Evolutionary conservation across 345 rosid genomes (phyloP), one percentile per base, ranked within the genome.

Genomic region (Populus davidiana): DNA sequence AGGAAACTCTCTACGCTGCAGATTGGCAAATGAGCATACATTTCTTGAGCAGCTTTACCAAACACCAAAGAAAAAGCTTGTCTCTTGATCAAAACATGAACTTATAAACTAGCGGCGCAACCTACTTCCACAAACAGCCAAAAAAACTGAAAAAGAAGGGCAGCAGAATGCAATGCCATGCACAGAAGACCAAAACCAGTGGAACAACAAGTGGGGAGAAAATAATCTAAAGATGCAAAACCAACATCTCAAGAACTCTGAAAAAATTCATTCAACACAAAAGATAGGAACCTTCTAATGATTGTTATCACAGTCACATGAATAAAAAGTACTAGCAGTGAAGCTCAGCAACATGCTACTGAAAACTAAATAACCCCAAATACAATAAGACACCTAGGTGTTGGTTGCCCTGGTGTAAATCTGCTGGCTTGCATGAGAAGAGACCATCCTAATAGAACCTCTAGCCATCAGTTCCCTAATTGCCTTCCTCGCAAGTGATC

Each of bases 381-480:
- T 16, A 61, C 17, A 70, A 29, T 29, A 50, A 67, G 49, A 14
- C 10, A 47, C 70, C 27, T 85, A 91, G 79, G 90, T 88, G 77
- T 90, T 90, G 5, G 96, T 89, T 0, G 93, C 92, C 81, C 98
- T 88, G 49, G 94, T 90, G 87, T 91, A 91, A 61, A 93, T 93
- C 87, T 92, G 93, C 85, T 92, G 95, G 89, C 94, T 90, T 14
- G 95, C 72, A 81, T 92, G 94, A 63, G 93, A 81, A 68, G 96
- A 89, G 6, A 92, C 88, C 97, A 90, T 87, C 87, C 93, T 81
- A 84, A 91, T 89, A 54, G 79, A 78, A 31, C 93, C 98, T 78
- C 89, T 89, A 12, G 93, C 94, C 97, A 92, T 92, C 86, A 92
- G 74, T 14, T 94, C 95, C 82, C 80, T 90, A 23, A 92, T 94